A percentile compares a stretch with the other conserved stretches of the same genome.
These are phyloP conservation scores for Pythium folliculosum DNA, from an alignment of 352 stramenopile genomes.

Conservation along the genomic window DNA sequence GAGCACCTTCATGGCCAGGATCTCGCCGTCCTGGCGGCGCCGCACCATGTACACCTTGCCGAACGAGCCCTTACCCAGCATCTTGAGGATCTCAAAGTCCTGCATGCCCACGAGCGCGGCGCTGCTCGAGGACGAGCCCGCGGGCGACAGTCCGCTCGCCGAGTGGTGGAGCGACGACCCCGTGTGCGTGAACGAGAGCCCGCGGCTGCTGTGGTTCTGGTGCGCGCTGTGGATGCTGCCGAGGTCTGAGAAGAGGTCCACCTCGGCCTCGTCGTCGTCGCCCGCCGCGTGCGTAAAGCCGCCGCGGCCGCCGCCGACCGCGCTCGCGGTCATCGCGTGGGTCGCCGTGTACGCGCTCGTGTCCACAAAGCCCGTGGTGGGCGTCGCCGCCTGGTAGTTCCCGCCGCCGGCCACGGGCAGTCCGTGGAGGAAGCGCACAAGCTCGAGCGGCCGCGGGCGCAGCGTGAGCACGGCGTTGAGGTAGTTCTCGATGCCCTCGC, in stretches of 20 bases:
- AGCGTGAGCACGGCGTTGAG: slow-evolving; percentile 79
- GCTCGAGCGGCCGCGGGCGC: slow-evolving; percentile 61
- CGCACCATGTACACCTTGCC: slow-evolving; percentile 98
- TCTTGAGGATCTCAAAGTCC: slow-evolving; percentile 97
- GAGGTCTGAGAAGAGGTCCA: slow-evolving; percentile 51
- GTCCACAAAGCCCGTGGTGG: slow-evolving; percentile 14
- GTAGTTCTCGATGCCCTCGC: slow-evolving; percentile 82
- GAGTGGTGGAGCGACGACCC: slow-evolving; percentile 7
- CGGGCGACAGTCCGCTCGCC: slow-evolving; percentile 10
- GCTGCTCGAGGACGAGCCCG: slow-evolving; percentile 10
- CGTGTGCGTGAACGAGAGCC: slow-evolving; percentile 23
- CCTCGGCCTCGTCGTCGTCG: slow-evolving; percentile 66
- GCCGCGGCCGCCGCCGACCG: not conserved
- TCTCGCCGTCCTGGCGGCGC: slow-evolving; percentile 72
- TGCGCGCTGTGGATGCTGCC: slow-evolving; percentile 21
- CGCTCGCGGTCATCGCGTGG: not conserved
- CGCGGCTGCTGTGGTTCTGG: slow-evolving; percentile 5
- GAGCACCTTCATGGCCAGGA: slow-evolving; percentile 89
- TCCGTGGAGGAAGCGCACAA: slow-evolving; percentile 65
- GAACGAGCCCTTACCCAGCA: slow-evolving; percentile 97
- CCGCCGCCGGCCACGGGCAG: slow-evolving; percentile 6
- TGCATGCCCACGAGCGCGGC: slow-evolving; percentile 57
- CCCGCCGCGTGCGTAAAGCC: slow-evolving; percentile 18
- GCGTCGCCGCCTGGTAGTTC: not conserved
- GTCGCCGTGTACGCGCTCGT: slow-evolving; percentile 5